Conservation (phyloP, 345 rosid species). For the Excoecaria agallocha region DNA sequence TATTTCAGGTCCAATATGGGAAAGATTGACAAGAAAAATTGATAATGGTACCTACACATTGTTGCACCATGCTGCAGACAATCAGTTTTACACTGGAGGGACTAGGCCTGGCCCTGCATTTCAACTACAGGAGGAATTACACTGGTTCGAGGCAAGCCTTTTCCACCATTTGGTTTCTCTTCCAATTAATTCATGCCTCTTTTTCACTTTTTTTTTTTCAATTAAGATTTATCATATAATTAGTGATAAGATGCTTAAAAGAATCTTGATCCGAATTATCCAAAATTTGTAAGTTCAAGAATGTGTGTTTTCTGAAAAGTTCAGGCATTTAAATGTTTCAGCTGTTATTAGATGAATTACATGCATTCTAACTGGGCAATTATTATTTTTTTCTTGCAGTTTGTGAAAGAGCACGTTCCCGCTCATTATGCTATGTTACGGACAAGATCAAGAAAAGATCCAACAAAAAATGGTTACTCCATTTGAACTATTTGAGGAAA, state of each 20-base stretch:
- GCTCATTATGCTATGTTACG: constrained; percentile 10
- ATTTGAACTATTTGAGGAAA: neutral
- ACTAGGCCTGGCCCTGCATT: constrained; percentile 25
- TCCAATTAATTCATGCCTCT: no score
- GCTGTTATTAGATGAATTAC: no score
- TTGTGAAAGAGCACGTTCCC: neutral
- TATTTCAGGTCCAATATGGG: neutral
- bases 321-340: no score
- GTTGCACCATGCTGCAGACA: constrained; percentile 26
- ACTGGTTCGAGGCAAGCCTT: constrained; percentile 19
- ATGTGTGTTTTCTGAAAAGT: no score
- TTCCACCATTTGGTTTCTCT: no score
- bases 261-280: no score
- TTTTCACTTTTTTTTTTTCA: no score
- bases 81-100: constrained; percentile 16
- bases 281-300: no score
- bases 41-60: constrained; percentile 22
- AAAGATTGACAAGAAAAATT: constrained; percentile 10
- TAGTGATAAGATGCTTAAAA: no score
- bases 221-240: no score
- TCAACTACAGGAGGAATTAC: constrained; percentile 32
- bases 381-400: neutral
- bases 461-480: neutral
- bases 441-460: neutral
- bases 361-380: no score